Conservation (phyloP, 331 rosid genomes). For the Prunus yedoensis region DNA sequence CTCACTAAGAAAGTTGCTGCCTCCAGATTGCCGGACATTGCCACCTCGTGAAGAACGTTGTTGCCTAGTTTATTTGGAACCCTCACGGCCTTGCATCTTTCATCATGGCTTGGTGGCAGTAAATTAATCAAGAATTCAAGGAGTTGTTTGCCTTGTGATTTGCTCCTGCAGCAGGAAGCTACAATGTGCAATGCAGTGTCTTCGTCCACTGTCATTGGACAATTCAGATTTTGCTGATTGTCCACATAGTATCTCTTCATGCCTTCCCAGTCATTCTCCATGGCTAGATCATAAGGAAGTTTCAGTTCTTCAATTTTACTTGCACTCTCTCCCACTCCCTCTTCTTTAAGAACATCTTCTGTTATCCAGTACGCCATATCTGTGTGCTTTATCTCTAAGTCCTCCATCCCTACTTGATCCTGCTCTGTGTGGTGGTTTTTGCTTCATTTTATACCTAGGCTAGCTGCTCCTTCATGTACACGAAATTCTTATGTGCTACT, state of each 20-base stretch:
- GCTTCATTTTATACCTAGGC: background rate
- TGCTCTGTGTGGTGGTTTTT: no score
- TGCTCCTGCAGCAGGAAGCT: background rate
- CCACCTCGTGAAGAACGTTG: slow-evolving; percentile 7
- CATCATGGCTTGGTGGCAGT: background rate
- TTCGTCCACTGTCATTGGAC: background rate
- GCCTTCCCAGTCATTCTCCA: background rate
- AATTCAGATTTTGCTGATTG: background rate
- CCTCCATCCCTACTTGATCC: no score
- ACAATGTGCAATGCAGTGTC: background rate
- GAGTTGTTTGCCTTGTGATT: background rate
- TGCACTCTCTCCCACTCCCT: no score
- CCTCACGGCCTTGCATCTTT: background rate
- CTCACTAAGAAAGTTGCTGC: background rate
- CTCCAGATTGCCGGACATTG: background rate
- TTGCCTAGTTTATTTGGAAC: background rate
- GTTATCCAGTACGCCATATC: background rate
- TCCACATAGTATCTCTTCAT: background rate
- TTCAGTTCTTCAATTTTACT: background rate
- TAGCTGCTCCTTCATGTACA: background rate
- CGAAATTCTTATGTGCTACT: no score
- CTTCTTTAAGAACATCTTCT: no score
- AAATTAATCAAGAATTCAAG: background rate
- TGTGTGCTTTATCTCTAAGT: background rate
- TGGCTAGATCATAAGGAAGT: background rate